Evolutionary conservation across 306 rosid species (phyloP).

Genomic region (Corylus americana): DNA sequence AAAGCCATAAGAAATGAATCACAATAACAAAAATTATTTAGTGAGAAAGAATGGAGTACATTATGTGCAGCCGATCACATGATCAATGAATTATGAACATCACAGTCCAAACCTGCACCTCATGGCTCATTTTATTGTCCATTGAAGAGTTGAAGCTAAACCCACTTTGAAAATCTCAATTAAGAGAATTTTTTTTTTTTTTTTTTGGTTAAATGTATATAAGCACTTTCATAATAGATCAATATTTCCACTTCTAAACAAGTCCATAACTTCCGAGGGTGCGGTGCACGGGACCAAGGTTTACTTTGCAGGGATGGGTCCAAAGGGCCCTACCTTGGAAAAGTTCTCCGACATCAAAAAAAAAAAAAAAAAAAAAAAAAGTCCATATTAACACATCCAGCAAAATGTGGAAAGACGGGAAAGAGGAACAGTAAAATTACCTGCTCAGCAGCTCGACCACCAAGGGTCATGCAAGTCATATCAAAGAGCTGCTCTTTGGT

Average conservation of each 20-base stretch:
- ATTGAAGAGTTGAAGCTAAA: background rate
- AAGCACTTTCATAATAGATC: background rate
- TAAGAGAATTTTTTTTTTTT: no score
- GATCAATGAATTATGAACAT: background rate
- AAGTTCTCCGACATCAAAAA: no score
- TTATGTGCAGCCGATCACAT: background rate
- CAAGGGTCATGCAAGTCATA: constrained; percentile 65
- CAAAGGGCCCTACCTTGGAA: no score
- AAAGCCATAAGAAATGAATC: background rate
- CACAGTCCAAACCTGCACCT: background rate
- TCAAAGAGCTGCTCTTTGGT: constrained; percentile 66
- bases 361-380: background rate
- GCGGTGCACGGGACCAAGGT: no score
- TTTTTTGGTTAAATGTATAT: background rate
- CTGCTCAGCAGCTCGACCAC: constrained; percentile 73
- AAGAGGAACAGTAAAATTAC: constrained; percentile 11
- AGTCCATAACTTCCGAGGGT: background rate
- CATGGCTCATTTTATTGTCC: background rate
- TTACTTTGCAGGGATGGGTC: no score
- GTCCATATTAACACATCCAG: background rate
- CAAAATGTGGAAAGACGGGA: background rate
- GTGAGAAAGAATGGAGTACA: background rate
- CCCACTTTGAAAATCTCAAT: no score
- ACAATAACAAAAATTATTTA: background rate
- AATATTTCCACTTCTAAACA: background rate